Evolutionary conservation across 768 basidiomycete species (phyloP).

Genomic region (Astraeus odoratus): DNA sequence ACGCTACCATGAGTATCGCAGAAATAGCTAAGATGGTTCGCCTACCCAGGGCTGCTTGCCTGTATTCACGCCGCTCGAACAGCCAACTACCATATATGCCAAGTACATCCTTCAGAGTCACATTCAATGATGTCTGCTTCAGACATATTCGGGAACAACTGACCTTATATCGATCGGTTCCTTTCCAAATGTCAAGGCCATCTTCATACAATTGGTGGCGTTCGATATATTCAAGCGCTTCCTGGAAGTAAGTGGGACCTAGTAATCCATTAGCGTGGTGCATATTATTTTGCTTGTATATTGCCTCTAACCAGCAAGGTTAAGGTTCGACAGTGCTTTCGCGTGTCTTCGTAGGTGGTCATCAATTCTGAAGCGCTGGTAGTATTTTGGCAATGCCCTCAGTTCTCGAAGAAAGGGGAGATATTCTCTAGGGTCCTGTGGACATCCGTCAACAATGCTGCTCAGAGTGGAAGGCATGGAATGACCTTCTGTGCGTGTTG

Average conservation of each 20-base stretch:
- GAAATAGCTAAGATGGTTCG: neutral
- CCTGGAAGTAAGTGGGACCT: slow-evolving; percentile 71
- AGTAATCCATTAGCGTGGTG: slow-evolving; percentile 6
- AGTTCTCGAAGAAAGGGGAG: slow-evolving; percentile 93
- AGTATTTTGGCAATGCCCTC: slow-evolving; percentile 61
- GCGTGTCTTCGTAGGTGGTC: slow-evolving; percentile 77
- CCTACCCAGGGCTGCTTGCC: slow-evolving; percentile 76
- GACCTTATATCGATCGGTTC: slow-evolving; percentile 57
- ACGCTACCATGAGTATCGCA: slow-evolving; percentile 6
- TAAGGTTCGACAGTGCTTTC: slow-evolving; percentile 70
- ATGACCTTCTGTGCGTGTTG: slow-evolving; percentile 92
- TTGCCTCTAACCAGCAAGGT: slow-evolving; percentile 57
- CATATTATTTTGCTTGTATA: neutral
- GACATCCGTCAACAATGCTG: slow-evolving; percentile 4
- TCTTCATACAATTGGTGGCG: slow-evolving; percentile 66
- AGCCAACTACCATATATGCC: slow-evolving; percentile 82
- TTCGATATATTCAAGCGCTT: slow-evolving; percentile 76
- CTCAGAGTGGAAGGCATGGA: neutral
- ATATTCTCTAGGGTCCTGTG: slow-evolving; percentile 94
- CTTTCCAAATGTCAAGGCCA: slow-evolving; percentile 71
- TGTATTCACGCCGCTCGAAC: slow-evolving; percentile 77
- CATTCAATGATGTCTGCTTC: slow-evolving; percentile 5
- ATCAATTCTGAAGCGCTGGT: slow-evolving; percentile 89
- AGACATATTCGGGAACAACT: slow-evolving; percentile 11
- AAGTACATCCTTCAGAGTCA: slow-evolving; percentile 48